phyloP scores from a whole-genome alignment of 192 early-diverging fungal species.

The Umbelopsis sp. region DNA sequence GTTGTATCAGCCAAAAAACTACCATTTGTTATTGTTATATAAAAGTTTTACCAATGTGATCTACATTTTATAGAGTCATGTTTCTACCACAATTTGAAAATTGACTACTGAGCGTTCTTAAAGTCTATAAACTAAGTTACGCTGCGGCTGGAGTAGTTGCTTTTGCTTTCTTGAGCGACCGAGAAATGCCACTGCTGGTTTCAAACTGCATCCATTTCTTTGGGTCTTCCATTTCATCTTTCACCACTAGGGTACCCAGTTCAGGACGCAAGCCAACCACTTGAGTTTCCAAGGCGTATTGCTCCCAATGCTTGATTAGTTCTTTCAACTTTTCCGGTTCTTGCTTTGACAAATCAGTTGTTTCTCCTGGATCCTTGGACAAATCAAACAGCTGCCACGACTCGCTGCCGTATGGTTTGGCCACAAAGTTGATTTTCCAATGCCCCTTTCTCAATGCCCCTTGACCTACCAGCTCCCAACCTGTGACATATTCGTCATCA shows the following conservation, averaged over 20 bases:
- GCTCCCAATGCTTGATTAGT: slow-evolving; percentile 15
- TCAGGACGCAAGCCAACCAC: slow-evolving; percentile 8
- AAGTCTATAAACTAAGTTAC: not conserved
- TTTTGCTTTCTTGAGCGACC: not conserved
- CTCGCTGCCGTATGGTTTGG: not conserved
- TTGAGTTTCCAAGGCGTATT: slow-evolving; percentile 17
- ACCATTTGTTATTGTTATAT: too few species aligned
- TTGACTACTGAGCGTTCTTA: too few species aligned
- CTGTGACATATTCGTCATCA: slow-evolving; percentile 9
- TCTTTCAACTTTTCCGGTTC: slow-evolving; percentile 21
- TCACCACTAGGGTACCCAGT: slow-evolving; percentile 3
- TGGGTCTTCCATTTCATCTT: slow-evolving; percentile 22
- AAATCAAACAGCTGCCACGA: slow-evolving; percentile 5
- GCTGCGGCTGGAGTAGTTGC: not conserved
- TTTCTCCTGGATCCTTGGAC: slow-evolving; percentile 11
- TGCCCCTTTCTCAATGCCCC: slow-evolving; percentile 8
- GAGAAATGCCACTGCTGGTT: slow-evolving; percentile 4
- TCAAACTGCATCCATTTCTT: slow-evolving; percentile 21
- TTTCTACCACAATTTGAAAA: not conserved
- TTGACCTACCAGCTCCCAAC: slow-evolving; percentile 18
- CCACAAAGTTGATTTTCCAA: slow-evolving; percentile 23
- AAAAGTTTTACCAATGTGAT: too few species aligned
- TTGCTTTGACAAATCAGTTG: slow-evolving; percentile 12
- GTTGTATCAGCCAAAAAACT: too few species aligned
- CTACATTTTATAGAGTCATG: too few species aligned